Evolutionary conservation across 371 early-diverging fungal genomes (phyloP).

Genomic region (Syncephalastrum sp.): DNA sequence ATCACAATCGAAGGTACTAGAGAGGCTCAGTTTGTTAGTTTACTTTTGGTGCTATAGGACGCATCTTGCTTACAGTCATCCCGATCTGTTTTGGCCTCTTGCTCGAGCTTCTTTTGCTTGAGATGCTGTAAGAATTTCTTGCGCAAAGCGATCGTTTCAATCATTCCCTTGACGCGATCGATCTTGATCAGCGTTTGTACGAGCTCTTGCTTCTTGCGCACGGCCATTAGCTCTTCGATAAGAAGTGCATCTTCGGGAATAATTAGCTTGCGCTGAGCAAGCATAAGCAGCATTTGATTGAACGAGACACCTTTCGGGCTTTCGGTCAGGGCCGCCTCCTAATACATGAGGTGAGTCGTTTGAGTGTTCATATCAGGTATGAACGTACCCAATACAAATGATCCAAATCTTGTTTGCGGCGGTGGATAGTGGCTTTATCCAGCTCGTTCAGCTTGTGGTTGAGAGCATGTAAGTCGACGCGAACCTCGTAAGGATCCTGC

Average conservation of each 20-base stretch:
- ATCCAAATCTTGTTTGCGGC: conserved; percentile 36
- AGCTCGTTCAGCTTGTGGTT: conserved; percentile 29
- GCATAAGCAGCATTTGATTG: conserved; percentile 57
- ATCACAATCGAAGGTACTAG: conserved; percentile 34
- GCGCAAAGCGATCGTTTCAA: conserved; percentile 44
- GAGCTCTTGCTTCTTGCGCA: conserved; percentile 44
- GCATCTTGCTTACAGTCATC: not conserved
- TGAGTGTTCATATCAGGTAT: not conserved
- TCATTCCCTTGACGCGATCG: conserved; percentile 45
- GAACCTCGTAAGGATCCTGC: conserved; percentile 20
- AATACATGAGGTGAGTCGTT: conserved; percentile 1
- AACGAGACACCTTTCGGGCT: conserved; percentile 53
- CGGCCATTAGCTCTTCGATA: conserved; percentile 40
- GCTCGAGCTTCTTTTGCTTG: conserved; percentile 19
- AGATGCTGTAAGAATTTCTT: conserved; percentile 43
- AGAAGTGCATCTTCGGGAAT: conserved; percentile 51
- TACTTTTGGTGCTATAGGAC: conserved; percentile 1
- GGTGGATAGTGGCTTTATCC: conserved; percentile 31
- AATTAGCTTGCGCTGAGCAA: conserved; percentile 60
- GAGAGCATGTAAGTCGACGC: conserved; percentile 25
- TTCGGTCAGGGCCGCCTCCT: conserved; percentile 41
- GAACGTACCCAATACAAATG: conserved; percentile 44
- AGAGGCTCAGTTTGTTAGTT: not conserved
- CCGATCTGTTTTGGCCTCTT: not conserved
- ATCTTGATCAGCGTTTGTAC: conserved; percentile 44